Evolutionary conservation across 2,329 filamentous ascomycete genomes (phyloP).

Genomic region (Beauveria caledonica): DNA sequence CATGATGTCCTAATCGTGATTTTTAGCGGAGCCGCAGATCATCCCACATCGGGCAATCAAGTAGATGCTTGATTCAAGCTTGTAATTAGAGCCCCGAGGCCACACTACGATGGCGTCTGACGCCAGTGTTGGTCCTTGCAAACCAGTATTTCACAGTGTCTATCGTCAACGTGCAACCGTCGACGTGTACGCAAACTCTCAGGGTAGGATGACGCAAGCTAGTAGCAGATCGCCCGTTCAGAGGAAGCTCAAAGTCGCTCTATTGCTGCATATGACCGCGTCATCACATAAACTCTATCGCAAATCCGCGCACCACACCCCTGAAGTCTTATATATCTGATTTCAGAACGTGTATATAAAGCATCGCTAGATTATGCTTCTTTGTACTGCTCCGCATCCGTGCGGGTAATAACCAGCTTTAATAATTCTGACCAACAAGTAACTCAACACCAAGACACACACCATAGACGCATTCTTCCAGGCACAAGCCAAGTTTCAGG

Average conservation of each 20-base stretch:
- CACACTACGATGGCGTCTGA: not conserved
- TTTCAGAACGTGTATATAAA: not conserved
- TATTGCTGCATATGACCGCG: no score
- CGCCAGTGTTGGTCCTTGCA: not conserved
- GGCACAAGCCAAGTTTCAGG: slow-evolving; percentile 7
- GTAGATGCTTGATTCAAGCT: not conserved
- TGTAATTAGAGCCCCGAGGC: not conserved
- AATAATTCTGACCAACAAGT: no score
- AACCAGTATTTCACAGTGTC: not conserved
- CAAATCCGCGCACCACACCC: no score
- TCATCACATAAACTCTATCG: no score
- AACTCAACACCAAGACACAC: not conserved
- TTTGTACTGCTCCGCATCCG: no score
- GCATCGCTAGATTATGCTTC: no score
- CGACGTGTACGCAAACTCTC: not conserved
- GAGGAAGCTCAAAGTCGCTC: no score
- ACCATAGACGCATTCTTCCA: slow-evolving; percentile 4
- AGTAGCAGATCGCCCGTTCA: no score
- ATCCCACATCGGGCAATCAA: not conserved
- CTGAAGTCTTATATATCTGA: no score
- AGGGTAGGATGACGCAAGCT: not conserved
- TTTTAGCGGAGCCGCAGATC: not conserved
- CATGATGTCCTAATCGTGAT: not conserved
- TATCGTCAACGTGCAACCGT: not conserved
- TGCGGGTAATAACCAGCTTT: no score